Conservation (phyloP, 805 yeast genomes). For the Kluyveromyces dobzhanskii region DNA sequence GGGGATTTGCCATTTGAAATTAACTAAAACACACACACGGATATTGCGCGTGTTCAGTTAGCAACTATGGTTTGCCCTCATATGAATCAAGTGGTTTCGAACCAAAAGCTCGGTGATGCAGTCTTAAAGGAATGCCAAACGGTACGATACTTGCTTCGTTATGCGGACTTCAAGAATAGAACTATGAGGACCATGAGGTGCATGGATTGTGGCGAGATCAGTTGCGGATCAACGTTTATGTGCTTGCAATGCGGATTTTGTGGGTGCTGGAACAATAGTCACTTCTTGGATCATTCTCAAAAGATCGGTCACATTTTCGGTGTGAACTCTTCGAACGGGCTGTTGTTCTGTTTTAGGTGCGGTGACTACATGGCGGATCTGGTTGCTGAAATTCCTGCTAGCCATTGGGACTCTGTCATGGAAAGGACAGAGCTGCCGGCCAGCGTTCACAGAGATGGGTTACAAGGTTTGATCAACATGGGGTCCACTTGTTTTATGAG, state of each 20-base stretch:
- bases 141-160: conserved; percentile 19
- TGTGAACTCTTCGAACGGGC: conserved; percentile 59
- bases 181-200: conserved; percentile 21
- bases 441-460: conserved; percentile 57
- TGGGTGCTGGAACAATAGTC: conserved; percentile 52
- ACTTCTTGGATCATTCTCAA: conserved; percentile 41
- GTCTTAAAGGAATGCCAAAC: conserved; percentile 22
- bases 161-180: conserved; percentile 15
- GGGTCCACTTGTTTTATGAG: conserved; percentile 98
- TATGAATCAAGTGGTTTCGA: conserved; percentile 27
- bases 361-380: conserved; percentile 57
- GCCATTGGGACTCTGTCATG: conserved; percentile 22
- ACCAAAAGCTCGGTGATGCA: conserved; percentile 22
- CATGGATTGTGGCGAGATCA: conserved; percentile 23
- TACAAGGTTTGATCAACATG: conserved; percentile 84
- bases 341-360: conserved; percentile 74
- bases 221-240: conserved; percentile 38
- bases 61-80: conserved; percentile 20
- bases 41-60: neutral
- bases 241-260: conserved; percentile 74
- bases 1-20: too few species aligned
- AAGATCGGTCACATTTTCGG: conserved; percentile 47
- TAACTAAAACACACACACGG: too few species aligned
- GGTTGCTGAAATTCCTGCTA: conserved; percentile 15
- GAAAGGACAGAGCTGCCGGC: conserved; percentile 18